Evolutionary conservation across 768 basidiomycete species (phyloP).

Genomic region (Xerocomellus amylosporus): DNA sequence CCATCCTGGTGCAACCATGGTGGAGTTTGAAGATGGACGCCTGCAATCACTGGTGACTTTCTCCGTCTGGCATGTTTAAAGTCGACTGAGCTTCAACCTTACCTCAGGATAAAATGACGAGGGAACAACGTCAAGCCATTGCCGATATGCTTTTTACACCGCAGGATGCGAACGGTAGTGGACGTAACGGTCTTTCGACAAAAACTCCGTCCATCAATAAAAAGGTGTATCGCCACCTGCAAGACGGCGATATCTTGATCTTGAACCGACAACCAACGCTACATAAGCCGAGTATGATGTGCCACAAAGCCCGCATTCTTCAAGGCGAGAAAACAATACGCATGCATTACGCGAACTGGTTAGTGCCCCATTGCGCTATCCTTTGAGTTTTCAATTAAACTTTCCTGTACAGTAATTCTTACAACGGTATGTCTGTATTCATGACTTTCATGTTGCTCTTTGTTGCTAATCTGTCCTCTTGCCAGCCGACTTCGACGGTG

Average conservation of each 20-base stretch:
- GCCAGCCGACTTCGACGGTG: constrained; percentile 88
- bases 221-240: constrained; percentile 94
- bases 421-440: constrained; percentile 66
- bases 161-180: constrained; percentile 56
- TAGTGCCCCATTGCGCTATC: constrained; percentile 26
- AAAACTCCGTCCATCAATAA: constrained; percentile 84
- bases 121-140: constrained; percentile 90
- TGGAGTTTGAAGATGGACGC: constrained; percentile 93
- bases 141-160: constrained; percentile 95
- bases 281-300: constrained; percentile 99
- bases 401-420: constrained; percentile 72
- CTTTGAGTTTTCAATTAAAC: constrained; percentile 12
- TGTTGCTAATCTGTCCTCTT: constrained; percentile 7
- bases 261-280: constrained; percentile 97
- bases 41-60: constrained; percentile 70
- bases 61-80: background rate
- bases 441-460: constrained; percentile 1
- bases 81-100: constrained; percentile 3
- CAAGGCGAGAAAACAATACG: constrained; percentile 98
- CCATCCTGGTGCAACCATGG: constrained; percentile 91
- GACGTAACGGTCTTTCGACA: constrained; percentile 62
- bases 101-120: constrained; percentile 72
- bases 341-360: constrained; percentile 99
- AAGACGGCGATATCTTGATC: constrained; percentile 92
- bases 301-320: constrained; percentile 86